Conservation (phyloP, 2,329 filamentous ascomycete genomes). For the Diaporthe sp. region DNA sequence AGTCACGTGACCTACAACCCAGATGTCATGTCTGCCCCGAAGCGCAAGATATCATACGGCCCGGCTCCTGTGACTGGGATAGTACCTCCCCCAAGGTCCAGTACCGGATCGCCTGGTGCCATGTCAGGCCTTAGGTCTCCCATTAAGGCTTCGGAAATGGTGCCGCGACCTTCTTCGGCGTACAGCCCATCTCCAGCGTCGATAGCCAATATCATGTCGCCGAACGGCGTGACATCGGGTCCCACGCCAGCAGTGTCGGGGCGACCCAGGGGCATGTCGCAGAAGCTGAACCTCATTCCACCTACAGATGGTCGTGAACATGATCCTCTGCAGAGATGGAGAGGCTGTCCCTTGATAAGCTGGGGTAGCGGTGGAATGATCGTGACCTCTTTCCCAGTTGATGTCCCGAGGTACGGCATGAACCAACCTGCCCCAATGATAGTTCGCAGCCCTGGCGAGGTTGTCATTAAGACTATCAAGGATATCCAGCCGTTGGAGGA, state of each 20-base stretch:
- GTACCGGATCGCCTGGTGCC: constrained; percentile 73
- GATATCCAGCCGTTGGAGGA: constrained; percentile 80
- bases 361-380: constrained; percentile 91
- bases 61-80: constrained; percentile 54
- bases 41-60: constrained; percentile 66
- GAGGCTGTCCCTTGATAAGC: constrained; percentile 85
- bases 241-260: constrained; percentile 45
- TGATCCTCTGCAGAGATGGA: constrained; percentile 91
- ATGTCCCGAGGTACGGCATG: constrained; percentile 87
- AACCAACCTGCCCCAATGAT: constrained; percentile 81
- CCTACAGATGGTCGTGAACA: constrained; percentile 76
- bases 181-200: constrained; percentile 53
- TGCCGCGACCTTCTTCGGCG: constrained; percentile 68
- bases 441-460: constrained; percentile 84
- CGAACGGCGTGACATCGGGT: constrained; percentile 48
- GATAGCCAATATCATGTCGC: constrained; percentile 48
- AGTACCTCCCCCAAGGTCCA: constrained; percentile 69
- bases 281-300: constrained; percentile 69
- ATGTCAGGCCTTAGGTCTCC: constrained; percentile 55
- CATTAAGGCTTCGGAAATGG: constrained; percentile 55
- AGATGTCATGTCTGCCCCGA: constrained; percentile 67
- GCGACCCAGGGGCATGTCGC: constrained; percentile 66
- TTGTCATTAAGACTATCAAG: constrained; percentile 82
- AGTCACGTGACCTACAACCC: constrained; percentile 51
- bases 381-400: constrained; percentile 88